These are phyloP conservation scores for Aquilaria sinensis DNA, from an alignment of 345 rosid genomes.

Conservation along the genomic window DNA sequence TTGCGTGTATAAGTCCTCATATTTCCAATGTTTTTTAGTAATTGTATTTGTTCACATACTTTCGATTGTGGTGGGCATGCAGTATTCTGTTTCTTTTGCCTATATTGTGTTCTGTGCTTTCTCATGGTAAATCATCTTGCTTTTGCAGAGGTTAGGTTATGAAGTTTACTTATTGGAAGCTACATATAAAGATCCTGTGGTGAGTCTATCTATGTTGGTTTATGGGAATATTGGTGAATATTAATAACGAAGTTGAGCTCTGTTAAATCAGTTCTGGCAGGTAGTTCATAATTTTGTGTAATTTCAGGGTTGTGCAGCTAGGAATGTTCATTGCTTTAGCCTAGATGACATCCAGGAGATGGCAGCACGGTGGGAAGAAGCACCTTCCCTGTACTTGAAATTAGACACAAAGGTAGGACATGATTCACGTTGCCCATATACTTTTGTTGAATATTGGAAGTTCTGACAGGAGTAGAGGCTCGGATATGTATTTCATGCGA, in stretches of 20 bases:
- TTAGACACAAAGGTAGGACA: constrained; percentile 67
- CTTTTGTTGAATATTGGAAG: constrained; percentile 5
- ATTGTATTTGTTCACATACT: too few relatives aligned
- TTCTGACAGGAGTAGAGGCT: background rate
- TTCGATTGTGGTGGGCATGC: too few relatives aligned
- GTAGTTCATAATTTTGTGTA: constrained; percentile 16
- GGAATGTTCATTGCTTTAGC: constrained; percentile 86
- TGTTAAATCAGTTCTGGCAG: background rate
- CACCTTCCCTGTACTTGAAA: constrained; percentile 68
- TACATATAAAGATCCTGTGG: constrained; percentile 84
- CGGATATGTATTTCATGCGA: too few relatives aligned
- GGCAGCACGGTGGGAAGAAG: constrained; percentile 85
- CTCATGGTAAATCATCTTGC: constrained; percentile 23
- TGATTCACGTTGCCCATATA: constrained; percentile 7
- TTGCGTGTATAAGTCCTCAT: too few relatives aligned
- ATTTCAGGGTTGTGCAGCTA: constrained; percentile 93
- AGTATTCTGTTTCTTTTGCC: background rate
- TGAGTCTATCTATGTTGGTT: constrained; percentile 29
- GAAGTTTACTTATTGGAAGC: constrained; percentile 89
- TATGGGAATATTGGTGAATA: background rate
- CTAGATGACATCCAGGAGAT: constrained; percentile 70
- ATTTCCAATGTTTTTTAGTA: too few relatives aligned
- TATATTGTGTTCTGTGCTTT: constrained; percentile 8
- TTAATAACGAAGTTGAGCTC: constrained; percentile 8
- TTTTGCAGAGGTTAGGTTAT: constrained; percentile 83